phyloP scores from a whole-genome alignment of 257 asterid species.

The Solanum microdontum region DNA sequence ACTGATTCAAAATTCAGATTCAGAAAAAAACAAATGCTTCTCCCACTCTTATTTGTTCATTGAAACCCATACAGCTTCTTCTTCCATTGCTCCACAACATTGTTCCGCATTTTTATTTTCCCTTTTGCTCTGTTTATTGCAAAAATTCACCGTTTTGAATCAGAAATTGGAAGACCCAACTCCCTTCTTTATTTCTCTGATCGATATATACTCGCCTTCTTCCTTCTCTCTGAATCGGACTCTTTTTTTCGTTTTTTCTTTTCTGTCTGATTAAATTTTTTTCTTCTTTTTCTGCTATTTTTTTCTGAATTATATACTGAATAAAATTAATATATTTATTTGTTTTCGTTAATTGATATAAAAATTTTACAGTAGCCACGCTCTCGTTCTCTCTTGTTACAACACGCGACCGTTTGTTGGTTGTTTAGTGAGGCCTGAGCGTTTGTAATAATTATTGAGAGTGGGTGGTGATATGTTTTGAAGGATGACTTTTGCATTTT shows the following conservation, averaged over 20 bases:
- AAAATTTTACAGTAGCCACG: not conserved
- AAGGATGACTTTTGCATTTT: not conserved
- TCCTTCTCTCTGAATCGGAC: constrained; percentile 17
- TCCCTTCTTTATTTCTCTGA: constrained; percentile 24
- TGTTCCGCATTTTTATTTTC: constrained; percentile 31
- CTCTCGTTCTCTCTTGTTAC: not conserved
- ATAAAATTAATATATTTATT: not conserved
- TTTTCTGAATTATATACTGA: not conserved
- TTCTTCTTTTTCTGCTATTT: not conserved
- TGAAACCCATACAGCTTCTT: constrained; percentile 38
- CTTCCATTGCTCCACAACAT: constrained; percentile 41
- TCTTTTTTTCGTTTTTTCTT: constrained; percentile 22
- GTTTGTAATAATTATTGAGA: not conserved
- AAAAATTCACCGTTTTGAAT: not conserved
- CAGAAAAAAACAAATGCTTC: constrained; percentile 9
- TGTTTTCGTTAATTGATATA: not conserved
- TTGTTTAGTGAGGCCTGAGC: not conserved
- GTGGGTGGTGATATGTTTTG: not conserved
- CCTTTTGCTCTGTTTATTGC: constrained; percentile 55
- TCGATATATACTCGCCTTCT: constrained; percentile 19
- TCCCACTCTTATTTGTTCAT: constrained; percentile 30
- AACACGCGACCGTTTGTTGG: not conserved
- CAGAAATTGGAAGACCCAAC: constrained; percentile 10
- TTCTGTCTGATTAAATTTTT: constrained; percentile 27
- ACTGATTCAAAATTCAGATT: constrained; percentile 22